Conservation (phyloP, 1,284 basidiomycete species). For the Mycena citricolor region DNA sequence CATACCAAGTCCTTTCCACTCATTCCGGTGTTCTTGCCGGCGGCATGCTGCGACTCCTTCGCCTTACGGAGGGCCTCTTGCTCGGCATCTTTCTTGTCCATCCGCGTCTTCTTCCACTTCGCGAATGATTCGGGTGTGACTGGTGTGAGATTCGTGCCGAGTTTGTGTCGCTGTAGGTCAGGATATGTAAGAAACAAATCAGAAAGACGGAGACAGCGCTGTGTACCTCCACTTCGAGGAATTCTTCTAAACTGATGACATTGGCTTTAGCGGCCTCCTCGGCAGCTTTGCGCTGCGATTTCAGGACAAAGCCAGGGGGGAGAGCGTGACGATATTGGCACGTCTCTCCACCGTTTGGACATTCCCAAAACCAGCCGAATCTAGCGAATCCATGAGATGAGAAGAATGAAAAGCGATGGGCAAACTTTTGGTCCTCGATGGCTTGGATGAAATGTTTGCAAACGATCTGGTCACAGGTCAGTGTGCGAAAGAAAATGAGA, state of each 20-base stretch:
- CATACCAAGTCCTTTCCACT: slow-evolving; percentile 91
- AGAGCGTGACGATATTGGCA: slow-evolving; percentile 97
- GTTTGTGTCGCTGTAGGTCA: slow-evolving; percentile 88
- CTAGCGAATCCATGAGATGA: slow-evolving; percentile 34
- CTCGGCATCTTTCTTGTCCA: slow-evolving; percentile 92
- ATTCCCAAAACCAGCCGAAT: slow-evolving; percentile 94
- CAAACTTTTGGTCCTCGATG: slow-evolving; percentile 88
- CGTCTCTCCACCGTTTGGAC: slow-evolving; percentile 71
- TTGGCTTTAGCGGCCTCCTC: slow-evolving; percentile 88
- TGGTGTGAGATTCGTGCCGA: slow-evolving; percentile 89
- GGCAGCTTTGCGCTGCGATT: slow-evolving; percentile 84
- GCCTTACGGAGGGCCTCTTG: slow-evolving; percentile 78
- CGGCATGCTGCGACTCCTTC: slow-evolving; percentile 82
- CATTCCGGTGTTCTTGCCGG: slow-evolving; percentile 93
- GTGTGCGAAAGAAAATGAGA: slow-evolving; percentile 6
- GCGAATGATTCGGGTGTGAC: slow-evolving; percentile 95
- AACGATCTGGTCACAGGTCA: slow-evolving; percentile 66
- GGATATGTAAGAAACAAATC: not conserved
- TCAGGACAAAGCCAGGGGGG: slow-evolving; percentile 94
- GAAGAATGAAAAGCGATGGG: slow-evolving; percentile 22
- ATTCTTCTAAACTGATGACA: slow-evolving; percentile 92
- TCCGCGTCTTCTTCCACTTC: slow-evolving; percentile 90
- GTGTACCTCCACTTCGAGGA: slow-evolving; percentile 94
- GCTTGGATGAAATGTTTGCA: slow-evolving; percentile 98
- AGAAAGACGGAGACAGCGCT: slow-evolving; percentile 22